phyloP scores from a whole-genome alignment of 345 rosid species.

The Rhizophora apiculata region DNA sequence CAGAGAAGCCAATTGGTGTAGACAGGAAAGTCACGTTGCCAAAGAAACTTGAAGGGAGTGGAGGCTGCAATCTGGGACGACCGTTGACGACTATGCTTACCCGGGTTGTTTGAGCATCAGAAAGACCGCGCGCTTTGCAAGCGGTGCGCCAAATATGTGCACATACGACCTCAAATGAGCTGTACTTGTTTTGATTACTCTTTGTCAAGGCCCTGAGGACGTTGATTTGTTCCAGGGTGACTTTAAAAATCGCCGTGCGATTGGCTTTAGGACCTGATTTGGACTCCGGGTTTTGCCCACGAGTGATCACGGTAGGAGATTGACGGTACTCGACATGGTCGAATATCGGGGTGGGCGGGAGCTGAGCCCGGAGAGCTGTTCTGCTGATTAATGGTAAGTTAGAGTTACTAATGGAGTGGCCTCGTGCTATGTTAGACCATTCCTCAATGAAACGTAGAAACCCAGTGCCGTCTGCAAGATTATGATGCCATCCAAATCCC shows the following conservation, averaged over 20 bases:
- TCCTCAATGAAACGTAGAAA: neutral
- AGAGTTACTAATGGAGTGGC: neutral
- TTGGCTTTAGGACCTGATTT: neutral
- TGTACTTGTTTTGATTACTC: neutral
- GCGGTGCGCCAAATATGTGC: constrained; percentile 19
- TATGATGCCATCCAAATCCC: constrained; percentile 3
- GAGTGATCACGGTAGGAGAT: neutral
- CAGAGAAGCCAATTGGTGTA: neutral
- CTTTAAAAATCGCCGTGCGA: neutral
- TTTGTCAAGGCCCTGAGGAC: neutral
- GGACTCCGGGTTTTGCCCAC: neutral
- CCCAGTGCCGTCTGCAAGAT: neutral
- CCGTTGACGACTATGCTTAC: neutral
- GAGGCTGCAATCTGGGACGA: constrained; percentile 7
- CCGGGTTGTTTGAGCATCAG: constrained; percentile 11
- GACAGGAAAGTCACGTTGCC: neutral
- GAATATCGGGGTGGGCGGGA: neutral
- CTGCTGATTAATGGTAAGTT: constrained; percentile 10
- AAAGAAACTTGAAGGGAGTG: neutral
- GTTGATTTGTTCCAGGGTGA: neutral
- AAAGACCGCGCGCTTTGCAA: constrained; percentile 8
- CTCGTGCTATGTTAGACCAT: constrained; percentile 15
- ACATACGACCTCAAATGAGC: neutral
- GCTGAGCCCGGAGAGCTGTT: neutral
- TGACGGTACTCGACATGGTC: neutral